These are phyloP conservation scores for Monilinia laxa DNA, from an alignment of 2,329 filamentous ascomycete genomes.

Conservation along the genomic window DNA sequence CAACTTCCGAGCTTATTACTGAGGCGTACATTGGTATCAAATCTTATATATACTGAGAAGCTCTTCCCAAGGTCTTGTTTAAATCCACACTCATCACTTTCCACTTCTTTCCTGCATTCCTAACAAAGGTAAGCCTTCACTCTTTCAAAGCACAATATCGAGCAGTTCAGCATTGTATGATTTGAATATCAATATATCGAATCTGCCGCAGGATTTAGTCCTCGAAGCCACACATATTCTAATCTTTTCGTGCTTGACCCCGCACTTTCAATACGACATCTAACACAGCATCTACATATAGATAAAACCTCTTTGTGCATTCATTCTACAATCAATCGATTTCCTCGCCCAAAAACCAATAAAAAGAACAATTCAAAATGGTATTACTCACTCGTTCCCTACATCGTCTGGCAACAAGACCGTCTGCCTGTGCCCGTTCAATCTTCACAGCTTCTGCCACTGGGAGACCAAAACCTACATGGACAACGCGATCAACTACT, in stretches of 20 bases:
- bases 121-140: slow-evolving; percentile 9
- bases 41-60: slow-evolving; percentile 10
- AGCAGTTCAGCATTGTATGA: neutral
- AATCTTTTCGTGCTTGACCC: neutral
- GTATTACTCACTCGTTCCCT: slow-evolving; percentile 43
- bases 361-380: slow-evolving; percentile 46
- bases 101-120: neutral
- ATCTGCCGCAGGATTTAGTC: neutral
- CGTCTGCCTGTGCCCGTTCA: slow-evolving; percentile 24
- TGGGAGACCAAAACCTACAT: slow-evolving; percentile 29
- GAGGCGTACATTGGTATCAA: neutral
- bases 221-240: neutral
- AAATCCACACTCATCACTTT: neutral
- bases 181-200: neutral
- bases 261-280: slow-evolving; percentile 10
- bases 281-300: neutral
- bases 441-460: slow-evolving; percentile 29
- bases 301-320: slow-evolving; percentile 9
- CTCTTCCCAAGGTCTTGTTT: neutral
- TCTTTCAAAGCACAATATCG: neutral
- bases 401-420: slow-evolving; percentile 33
- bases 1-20: neutral
- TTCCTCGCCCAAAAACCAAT: neutral
- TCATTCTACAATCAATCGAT: slow-evolving; percentile 3
- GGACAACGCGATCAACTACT: slow-evolving; percentile 12